Evolutionary conservation across 2,329 filamentous ascomycete genomes (phyloP), one percentile per base, ranked within the genome.

Genomic region (Diaporthe sp.): DNA sequence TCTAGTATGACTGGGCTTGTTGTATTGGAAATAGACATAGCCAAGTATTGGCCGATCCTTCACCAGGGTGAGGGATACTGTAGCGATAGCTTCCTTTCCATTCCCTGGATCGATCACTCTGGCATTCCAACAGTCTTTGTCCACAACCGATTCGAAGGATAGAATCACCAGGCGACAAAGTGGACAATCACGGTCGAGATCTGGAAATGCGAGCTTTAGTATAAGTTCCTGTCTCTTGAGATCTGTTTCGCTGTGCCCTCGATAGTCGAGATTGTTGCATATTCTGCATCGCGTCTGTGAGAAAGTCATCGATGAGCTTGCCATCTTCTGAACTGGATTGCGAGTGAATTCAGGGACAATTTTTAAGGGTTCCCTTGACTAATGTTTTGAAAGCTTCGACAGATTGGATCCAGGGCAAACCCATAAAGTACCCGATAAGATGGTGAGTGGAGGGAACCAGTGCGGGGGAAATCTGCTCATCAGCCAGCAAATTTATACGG

Each of bases 201-300:
- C 19, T 3, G 19, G 15, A 17, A 49, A 49, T 22, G 0, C 1
- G 19, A 49, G 1, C 4, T 9, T 1, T 22, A 49, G 8, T 9
- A 0, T 1, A 3, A 49, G 46, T 49, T 49, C 0, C 0, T n/a
- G 3, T 8, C 2, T 0, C 42, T 6, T 1, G 7, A 46, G 17
- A 22, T 49, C 17, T 19, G 46, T 22, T 7, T 22, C 19, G 0
- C 19, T 19, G 19, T 49, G 46, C 19, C 19, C 46, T 49, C 7
- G 17, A 22, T 49, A 49, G 46, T 49, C 46, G 3, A 49, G 46
- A 49, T 49, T 49, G 46, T 49, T 49, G 46, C 46, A 49, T 49
- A 49, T 49, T 22, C 2, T 49, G 19, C 46, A 49, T 49, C 46
- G 46, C 46, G 46, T 2, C 46, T 49, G 19, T 1, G 44, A 17